phyloP scores from a whole-genome alignment of 2,329 filamentous ascomycete species.

The Phoma herbarum region DNA sequence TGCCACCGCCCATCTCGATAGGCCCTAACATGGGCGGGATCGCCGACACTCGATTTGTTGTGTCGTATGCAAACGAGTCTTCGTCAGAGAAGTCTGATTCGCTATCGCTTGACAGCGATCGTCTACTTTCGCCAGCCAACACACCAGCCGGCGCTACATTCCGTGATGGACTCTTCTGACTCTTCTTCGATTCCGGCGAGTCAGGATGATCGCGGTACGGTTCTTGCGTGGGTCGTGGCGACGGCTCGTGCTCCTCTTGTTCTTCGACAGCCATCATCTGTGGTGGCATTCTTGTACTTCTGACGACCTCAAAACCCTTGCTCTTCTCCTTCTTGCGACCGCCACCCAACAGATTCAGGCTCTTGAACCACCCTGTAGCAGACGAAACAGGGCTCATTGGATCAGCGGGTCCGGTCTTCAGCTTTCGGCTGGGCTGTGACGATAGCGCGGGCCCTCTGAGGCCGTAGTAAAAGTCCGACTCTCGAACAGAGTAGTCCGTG shows the following conservation, averaged over 20 bases:
- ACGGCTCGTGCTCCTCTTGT: constrained; percentile 61
- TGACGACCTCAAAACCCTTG: constrained; percentile 96
- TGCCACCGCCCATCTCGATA: constrained; percentile 66
- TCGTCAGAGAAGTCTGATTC: constrained; percentile 53
- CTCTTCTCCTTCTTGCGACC: constrained; percentile 92
- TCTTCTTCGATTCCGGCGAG: constrained; percentile 27
- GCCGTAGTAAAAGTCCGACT: constrained; percentile 97
- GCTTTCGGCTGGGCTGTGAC: constrained; percentile 79
- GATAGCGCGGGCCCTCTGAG: constrained; percentile 87
- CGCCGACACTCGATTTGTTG: constrained; percentile 56
- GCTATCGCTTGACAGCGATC: constrained; percentile 55
- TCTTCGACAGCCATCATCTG: constrained; percentile 73
- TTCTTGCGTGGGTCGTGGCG: constrained; percentile 41
- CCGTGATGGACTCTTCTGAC: constrained; percentile 17
- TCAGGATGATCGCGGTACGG: constrained; percentile 66
- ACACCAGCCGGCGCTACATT: constrained; percentile 28
- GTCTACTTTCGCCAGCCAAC: constrained; percentile 46
- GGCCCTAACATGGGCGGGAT: constrained; percentile 67
- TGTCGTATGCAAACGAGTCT: constrained; percentile 54
- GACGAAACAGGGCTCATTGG: constrained; percentile 90
- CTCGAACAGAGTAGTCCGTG: constrained; percentile 89
- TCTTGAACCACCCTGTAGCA: constrained; percentile 88
- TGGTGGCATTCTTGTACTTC: constrained; percentile 82
- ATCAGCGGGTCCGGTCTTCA: constrained; percentile 94
- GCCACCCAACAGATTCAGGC: constrained; percentile 69